phyloP scores from a whole-genome alignment of 202 grass and related monocot species.

The Panicum hallii region DNA sequence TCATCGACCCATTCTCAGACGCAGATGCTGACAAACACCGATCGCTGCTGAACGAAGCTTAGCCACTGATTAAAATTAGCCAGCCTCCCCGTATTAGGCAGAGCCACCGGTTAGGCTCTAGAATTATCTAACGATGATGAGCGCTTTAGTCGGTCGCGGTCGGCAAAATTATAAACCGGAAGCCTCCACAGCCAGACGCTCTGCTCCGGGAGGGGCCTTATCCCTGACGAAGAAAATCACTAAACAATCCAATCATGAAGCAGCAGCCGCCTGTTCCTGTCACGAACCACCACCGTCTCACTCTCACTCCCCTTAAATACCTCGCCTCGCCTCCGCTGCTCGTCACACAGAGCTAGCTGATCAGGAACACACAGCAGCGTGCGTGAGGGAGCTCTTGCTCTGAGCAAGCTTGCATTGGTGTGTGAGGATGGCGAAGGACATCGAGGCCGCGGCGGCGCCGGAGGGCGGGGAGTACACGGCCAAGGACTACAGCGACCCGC shows the following conservation, averaged over 20 bases:
- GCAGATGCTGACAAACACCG: background rate
- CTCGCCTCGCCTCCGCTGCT: conserved; percentile 22
- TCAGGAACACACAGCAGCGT: background rate
- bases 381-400: background rate
- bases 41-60: conserved; percentile 34
- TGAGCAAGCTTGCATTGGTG: background rate
- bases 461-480: conserved; percentile 49
- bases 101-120: conserved; percentile 49
- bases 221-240: conserved; percentile 38
- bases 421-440: conserved; percentile 69
- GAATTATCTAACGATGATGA: conserved; percentile 59
- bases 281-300: conserved; percentile 35
- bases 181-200: conserved; percentile 38
- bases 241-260: conserved; percentile 44
- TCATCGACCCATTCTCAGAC: background rate
- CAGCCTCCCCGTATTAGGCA: conserved; percentile 38
- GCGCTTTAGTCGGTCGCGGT: conserved; percentile 64
- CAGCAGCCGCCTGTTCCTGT: conserved; percentile 28
- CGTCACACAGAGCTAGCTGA: conserved; percentile 1
- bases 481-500: conserved; percentile 89
- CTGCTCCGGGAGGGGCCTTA: conserved; percentile 15
- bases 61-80: conserved; percentile 46
- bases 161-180: conserved; percentile 71
- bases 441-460: conserved; percentile 55
- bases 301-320: conserved; percentile 58